These are phyloP conservation scores for Phlegmacium glaucopus DNA, from an alignment of 768 basidiomycete species.

Conservation along the genomic window DNA sequence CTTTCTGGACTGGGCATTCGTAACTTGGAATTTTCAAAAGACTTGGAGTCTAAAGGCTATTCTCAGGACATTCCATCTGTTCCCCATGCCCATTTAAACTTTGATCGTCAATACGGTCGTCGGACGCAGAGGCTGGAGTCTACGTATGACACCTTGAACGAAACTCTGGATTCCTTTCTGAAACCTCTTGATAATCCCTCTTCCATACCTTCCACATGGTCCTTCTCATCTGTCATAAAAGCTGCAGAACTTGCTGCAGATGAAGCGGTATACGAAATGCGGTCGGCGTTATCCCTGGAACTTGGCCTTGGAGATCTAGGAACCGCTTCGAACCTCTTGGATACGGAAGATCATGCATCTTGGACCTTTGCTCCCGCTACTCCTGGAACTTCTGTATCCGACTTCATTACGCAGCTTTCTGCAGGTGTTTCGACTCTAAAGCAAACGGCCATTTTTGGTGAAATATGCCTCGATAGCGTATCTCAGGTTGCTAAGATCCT, in stretches of 20 bases:
- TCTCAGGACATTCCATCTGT: not conserved
- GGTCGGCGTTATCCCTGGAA: constrained; percentile 9
- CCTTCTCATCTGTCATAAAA: constrained; percentile 18
- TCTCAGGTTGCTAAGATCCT: not conserved
- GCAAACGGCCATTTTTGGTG: constrained; percentile 17
- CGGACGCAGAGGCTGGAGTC: constrained; percentile 8
- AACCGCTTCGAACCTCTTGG: constrained; percentile 2
- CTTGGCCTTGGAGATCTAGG: constrained; percentile 6
- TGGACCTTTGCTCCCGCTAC: constrained; percentile 26
- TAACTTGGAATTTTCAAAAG: constrained; percentile 16
- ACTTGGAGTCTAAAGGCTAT: constrained; percentile 5
- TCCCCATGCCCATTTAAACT: not conserved
- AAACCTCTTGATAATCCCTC: not conserved
- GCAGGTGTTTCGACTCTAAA: constrained; percentile 31
- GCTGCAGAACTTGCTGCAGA: constrained; percentile 16
- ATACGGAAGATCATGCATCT: constrained; percentile 2
- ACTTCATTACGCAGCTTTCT: constrained; percentile 32
- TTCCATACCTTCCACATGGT: constrained; percentile 15
- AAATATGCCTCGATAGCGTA: not conserved
- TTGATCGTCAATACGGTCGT: constrained; percentile 3
- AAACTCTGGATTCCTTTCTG: not conserved
- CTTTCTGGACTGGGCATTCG: constrained; percentile 30
- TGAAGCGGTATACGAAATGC: constrained; percentile 8
- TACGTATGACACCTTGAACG: constrained; percentile 3
- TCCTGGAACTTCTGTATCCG: constrained; percentile 30